These are phyloP conservation scores for Termitomyces sp. DNA, from an alignment of 768 basidiomycete species.

Conservation along the genomic window DNA sequence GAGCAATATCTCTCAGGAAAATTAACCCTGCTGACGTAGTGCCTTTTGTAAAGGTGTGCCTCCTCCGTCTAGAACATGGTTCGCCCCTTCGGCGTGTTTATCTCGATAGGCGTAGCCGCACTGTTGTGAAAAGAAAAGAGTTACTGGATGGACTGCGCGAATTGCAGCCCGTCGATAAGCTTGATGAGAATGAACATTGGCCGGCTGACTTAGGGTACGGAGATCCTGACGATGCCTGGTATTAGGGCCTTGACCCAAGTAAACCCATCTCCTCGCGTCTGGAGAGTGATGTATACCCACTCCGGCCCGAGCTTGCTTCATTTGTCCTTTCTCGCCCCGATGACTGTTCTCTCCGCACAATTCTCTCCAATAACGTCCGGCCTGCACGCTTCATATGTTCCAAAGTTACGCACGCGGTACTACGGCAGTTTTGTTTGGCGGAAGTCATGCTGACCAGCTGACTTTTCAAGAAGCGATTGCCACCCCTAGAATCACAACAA, in stretches of 20 bases:
- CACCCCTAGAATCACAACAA: background rate
- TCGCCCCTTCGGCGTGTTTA: constrained; percentile 19
- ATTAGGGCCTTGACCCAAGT: background rate
- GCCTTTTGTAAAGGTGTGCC: constrained; percentile 28
- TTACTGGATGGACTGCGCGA: constrained; percentile 25
- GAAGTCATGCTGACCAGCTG: background rate
- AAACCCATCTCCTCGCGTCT: background rate
- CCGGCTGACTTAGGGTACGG: constrained; percentile 35
- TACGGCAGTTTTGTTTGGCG: background rate
- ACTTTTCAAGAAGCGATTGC: background rate
- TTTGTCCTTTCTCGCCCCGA: background rate
- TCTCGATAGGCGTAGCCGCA: constrained; percentile 36
- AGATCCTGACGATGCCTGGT: constrained; percentile 29
- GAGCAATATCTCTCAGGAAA: constrained; percentile 28
- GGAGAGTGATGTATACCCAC: background rate
- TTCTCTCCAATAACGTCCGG: background rate
- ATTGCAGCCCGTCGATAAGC: constrained; percentile 26
- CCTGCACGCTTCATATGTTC: background rate
- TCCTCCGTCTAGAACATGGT: constrained; percentile 17
- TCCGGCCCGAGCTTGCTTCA: background rate
- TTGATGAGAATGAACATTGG: constrained; percentile 25
- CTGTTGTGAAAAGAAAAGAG: constrained; percentile 26
- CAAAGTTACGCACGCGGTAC: background rate
- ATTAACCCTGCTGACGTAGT: constrained; percentile 28
- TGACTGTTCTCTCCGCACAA: background rate